These are phyloP conservation scores for Globisporangium lucens DNA, from an alignment of 352 stramenopile genomes.

Conservation along the genomic window DNA sequence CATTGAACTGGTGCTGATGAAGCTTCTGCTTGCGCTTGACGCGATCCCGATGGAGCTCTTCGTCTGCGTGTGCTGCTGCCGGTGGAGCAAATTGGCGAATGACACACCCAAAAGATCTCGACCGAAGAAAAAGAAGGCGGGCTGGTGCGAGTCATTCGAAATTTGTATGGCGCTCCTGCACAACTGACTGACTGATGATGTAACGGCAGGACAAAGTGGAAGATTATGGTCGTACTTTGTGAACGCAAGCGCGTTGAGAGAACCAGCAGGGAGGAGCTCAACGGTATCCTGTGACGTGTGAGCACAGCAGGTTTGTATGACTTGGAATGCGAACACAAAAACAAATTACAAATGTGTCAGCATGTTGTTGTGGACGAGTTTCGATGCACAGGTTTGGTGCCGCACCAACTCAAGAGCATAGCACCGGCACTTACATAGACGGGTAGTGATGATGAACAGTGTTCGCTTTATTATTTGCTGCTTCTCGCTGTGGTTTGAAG, in stretches of 20 bases:
- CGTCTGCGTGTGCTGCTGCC: not conserved
- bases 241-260: not conserved
- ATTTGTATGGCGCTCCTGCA: not conserved
- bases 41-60: not conserved
- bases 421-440: not conserved
- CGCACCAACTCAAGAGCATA: not conserved
- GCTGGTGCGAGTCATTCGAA: not conserved
- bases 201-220: not conserved
- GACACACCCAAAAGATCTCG: not conserved
- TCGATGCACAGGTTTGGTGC: not conserved
- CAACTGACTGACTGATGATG: not conserved
- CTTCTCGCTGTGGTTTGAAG: not conserved
- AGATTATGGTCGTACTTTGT: not conserved
- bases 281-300: slow-evolving; percentile 4
- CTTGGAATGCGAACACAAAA: not conserved
- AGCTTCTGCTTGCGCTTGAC: not conserved
- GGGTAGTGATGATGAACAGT: not conserved
- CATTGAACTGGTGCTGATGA: slow-evolving; percentile 19
- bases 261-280: not conserved
- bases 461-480: not conserved
- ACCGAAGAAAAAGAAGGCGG: not conserved
- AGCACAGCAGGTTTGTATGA: not conserved
- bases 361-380: not conserved
- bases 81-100: slow-evolving; percentile 8
- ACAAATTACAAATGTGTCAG: not conserved